Evolutionary conservation across 2,329 filamentous ascomycete genomes (phyloP).

Genomic region (Aspergillus latus): DNA sequence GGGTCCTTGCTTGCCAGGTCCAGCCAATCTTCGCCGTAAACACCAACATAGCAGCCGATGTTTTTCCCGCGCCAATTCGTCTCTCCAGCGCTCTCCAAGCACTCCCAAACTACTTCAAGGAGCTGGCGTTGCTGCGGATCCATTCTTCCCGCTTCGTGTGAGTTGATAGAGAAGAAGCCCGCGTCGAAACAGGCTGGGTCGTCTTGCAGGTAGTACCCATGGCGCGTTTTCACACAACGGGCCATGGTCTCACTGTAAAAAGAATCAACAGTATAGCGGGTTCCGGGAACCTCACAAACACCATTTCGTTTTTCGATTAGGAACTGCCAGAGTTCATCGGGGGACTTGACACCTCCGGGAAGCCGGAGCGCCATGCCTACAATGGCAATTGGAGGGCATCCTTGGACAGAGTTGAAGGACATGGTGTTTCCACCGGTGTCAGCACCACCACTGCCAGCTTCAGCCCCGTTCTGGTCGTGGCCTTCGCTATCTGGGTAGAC

Average conservation of each 20-base stretch:
- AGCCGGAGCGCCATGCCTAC: constrained; percentile 20
- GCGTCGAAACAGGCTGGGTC: constrained; percentile 28
- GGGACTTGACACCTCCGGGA: constrained; percentile 21
- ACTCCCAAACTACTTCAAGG: constrained; percentile 35
- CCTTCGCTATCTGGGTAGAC: background rate
- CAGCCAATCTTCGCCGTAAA: constrained; percentile 28
- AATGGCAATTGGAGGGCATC: constrained; percentile 10
- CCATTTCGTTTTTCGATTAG: constrained; percentile 20
- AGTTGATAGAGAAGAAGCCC: constrained; percentile 29
- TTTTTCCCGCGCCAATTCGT: constrained; percentile 29
- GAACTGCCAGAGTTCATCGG: constrained; percentile 23
- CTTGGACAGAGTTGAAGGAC: background rate
- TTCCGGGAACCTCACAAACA: constrained; percentile 19
- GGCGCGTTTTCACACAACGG: constrained; percentile 10
- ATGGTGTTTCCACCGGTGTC: background rate
- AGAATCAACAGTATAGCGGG: constrained; percentile 26
- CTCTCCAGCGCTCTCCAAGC: constrained; percentile 32
- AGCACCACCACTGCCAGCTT: background rate
- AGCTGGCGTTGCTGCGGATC: constrained; percentile 37
- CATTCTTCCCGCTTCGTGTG: constrained; percentile 11
- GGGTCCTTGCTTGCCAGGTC: constrained; percentile 23
- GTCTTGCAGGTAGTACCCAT: constrained; percentile 34
- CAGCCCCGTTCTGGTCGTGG: no score
- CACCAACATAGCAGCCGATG: constrained; percentile 30
- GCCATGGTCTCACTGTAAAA: constrained; percentile 22